phyloP scores from a whole-genome alignment of 2,329 filamentous ascomycete species.

The Ceratocystis eucalypticola region DNA sequence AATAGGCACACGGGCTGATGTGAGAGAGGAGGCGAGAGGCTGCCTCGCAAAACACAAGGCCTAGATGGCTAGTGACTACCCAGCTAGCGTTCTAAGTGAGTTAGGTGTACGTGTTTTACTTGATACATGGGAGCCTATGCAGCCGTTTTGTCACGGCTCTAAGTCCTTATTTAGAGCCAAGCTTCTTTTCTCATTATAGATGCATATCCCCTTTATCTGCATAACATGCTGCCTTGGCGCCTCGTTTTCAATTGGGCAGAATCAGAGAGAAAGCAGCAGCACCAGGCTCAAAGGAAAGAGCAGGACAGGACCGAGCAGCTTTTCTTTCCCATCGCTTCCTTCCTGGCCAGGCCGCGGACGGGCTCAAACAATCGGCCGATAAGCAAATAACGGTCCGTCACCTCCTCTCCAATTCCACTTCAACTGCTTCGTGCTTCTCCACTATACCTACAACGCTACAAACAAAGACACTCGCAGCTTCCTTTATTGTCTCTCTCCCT shows the following conservation, averaged over 20 bases:
- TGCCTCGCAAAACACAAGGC: no score
- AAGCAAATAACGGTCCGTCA: background rate
- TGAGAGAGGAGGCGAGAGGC: background rate
- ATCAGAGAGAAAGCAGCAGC: background rate
- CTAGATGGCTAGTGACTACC: no score
- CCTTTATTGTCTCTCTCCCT: slow-evolving; percentile 7
- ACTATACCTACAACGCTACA: background rate
- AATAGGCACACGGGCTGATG: background rate
- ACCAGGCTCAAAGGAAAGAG: background rate
- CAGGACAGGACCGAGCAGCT: no score
- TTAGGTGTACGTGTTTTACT: no score
- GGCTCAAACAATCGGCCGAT: background rate
- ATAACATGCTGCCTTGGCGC: background rate
- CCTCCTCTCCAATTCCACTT: background rate
- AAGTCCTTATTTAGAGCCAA: no score
- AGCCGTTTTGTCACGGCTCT: no score
- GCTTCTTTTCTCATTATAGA: background rate
- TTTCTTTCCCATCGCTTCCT: background rate
- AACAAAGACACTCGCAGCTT: background rate
- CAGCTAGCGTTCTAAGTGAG: no score
- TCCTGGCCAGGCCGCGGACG: background rate
- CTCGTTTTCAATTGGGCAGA: background rate
- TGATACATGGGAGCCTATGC: no score
- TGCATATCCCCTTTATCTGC: background rate
- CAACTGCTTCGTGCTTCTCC: slow-evolving; percentile 13